A percentile compares a stretch with the other conserved stretches of the same genome.
These are phyloP conservation scores for Cryptococcus jaspeensis DNA, from an alignment of 1,284 basidiomycete species.

Conservation along the genomic window DNA sequence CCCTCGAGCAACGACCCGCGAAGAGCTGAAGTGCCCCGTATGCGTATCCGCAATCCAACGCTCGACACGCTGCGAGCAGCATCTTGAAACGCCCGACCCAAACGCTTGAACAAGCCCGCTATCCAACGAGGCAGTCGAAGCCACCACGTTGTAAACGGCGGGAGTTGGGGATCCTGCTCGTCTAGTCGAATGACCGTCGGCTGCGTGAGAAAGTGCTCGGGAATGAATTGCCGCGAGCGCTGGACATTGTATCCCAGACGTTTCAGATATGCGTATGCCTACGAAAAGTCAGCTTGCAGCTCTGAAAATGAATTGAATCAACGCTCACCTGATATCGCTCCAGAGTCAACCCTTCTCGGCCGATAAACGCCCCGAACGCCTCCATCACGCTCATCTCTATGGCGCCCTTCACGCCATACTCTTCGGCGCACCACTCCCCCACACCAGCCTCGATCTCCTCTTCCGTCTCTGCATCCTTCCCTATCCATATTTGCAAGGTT, in stretches of 20 bases:
- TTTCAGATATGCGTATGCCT: slow-evolving; percentile 91
- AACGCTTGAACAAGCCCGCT: slow-evolving; percentile 1
- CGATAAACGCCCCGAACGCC: slow-evolving; percentile 79
- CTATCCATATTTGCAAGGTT: slow-evolving; percentile 75
- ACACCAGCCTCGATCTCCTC: slow-evolving; percentile 22
- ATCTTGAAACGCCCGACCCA: background rate
- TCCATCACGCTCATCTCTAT: slow-evolving; percentile 94
- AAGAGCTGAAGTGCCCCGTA: slow-evolving; percentile 2
- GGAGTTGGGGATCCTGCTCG: slow-evolving; percentile 9
- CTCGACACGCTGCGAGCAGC: background rate
- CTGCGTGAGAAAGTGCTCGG: slow-evolving; percentile 28
- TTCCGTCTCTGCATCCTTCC: slow-evolving; percentile 23
- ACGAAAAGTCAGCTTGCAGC: background rate
- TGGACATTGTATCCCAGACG: slow-evolving; percentile 87
- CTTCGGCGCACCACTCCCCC: slow-evolving; percentile 46
- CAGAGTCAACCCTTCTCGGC: slow-evolving; percentile 69
- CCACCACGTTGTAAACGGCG: slow-evolving; percentile 36
- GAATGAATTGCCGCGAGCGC: slow-evolving; percentile 53
- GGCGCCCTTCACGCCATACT: slow-evolving; percentile 73
- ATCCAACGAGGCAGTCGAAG: slow-evolving; percentile 23
- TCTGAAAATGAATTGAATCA: background rate
- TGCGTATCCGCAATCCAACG: slow-evolving; percentile 12
- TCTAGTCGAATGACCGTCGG: slow-evolving; percentile 1
- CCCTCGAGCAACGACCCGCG: slow-evolving; percentile 14
- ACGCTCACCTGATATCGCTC: slow-evolving; percentile 78